Base-by-base conservation (phyloP, 164 flowering plant genomes). In the Euptelea pleiosperma region DNA sequence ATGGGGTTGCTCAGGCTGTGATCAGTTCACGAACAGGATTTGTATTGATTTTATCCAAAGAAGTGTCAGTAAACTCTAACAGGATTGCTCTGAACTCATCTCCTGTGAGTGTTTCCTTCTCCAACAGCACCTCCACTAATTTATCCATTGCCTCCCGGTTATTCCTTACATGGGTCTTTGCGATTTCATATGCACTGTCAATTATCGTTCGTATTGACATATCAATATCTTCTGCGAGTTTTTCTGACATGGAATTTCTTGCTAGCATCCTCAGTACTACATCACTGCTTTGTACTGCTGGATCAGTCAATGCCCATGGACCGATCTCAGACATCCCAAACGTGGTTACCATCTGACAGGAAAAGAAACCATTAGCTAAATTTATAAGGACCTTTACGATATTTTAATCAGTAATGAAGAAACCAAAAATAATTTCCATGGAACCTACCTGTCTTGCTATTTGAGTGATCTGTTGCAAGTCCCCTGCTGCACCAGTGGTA, bases 261-360 rank as follows among this genome's bases (percentile, higher is more conserved):
- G 87, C 84, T 15, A 82, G 58, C 89, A 80, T 79, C 54, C 87
- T 76, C 65, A 84, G 61, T 11, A 86, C 82, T 8, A 84, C 78
- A 64, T 86, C 89, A 46, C 82, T 62, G 58, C 62, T 68, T 48
- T 83, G 87, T 2, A 45, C 79, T 55, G 77, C 69, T 26, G 83
- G 82, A 60, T 86, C 89, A n/a, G 72, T 75, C 73, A 82, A 47
- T 39, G 87, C 68, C 93, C 89, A 83, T 24, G 93, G 89, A 25
- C 89, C 89, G 33, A 83, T 81, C 65, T 83, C 82, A 2, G 93
- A 86, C 89, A 86, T 86, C n/a, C 92, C 92, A 66, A 64, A 78
- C 58, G 55, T 77, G 34, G 85, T 83, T 10, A 86, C 92, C 85
- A 82, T 82, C 90, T 79, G 79, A 16, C 24, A 8, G 26, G 14